phyloP scores from a whole-genome alignment of 306 rosid genomes.

The Prunus salicina region DNA sequence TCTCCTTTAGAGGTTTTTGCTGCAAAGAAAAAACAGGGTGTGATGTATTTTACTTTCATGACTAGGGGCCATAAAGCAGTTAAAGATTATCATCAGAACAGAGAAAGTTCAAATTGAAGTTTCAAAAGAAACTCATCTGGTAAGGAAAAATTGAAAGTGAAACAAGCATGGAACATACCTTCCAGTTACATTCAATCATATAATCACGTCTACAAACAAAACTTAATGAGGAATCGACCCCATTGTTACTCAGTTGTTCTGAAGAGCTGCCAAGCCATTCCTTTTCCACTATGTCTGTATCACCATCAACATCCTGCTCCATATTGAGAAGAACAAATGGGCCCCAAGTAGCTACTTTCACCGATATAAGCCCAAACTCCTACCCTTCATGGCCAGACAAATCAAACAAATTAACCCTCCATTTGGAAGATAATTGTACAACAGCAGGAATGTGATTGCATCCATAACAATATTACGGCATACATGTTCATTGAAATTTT shows the following conservation, averaged over 20 bases:
- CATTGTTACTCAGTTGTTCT: conserved; percentile 48
- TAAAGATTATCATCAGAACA: not conserved
- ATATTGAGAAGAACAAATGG: conserved; percentile 81
- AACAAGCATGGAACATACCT: conserved; percentile 40
- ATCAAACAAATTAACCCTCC: conserved; percentile 31
- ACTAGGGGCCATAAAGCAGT: not conserved
- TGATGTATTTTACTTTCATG: not conserved
- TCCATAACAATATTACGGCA: conserved; percentile 21
- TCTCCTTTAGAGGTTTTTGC: not conserved
- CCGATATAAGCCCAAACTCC: conserved; percentile 78
- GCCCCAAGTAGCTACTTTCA: conserved; percentile 78
- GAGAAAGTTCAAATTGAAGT: not conserved
- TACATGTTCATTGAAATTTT: conserved; percentile 65
- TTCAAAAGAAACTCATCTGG: not conserved
- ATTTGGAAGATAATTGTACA: conserved; percentile 12
- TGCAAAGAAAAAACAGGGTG: not conserved
- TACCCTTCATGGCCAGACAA: conserved; percentile 49
- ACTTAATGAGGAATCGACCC: conserved; percentile 68
- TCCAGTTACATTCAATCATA: conserved; percentile 90
- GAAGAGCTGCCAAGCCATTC: conserved; percentile 91
- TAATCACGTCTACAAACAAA: conserved; percentile 75
- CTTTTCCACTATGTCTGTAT: conserved; percentile 32
- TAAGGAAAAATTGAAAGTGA: not conserved
- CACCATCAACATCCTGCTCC: conserved; percentile 39
- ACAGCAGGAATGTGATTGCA: conserved; percentile 14